Conservation (phyloP, 768 basidiomycete species). For the Tylopilus plumbeoviolaceoides region DNA sequence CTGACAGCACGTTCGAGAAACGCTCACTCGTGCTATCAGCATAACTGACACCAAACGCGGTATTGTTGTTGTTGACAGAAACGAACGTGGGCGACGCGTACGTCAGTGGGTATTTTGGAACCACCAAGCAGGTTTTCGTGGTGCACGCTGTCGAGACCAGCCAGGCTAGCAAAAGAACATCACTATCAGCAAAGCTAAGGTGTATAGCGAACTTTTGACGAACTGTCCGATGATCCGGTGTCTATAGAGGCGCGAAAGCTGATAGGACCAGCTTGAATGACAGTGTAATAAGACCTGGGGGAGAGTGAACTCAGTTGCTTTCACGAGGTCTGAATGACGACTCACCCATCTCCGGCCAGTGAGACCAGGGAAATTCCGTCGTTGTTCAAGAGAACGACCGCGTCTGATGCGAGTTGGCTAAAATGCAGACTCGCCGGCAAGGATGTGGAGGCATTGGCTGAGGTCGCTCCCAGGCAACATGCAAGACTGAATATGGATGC, state of each 20-base stretch:
- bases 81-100: constrained; percentile 66
- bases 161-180: constrained; percentile 51
- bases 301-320: constrained; percentile 3
- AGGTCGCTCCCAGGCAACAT: constrained; percentile 8
- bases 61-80: constrained; percentile 57
- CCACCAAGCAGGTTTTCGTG: constrained; percentile 46
- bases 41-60: constrained; percentile 56
- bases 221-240: constrained; percentile 52
- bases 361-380: constrained; percentile 43
- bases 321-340: constrained; percentile 33
- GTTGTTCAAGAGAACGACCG: constrained; percentile 24
- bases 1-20: background rate
- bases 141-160: constrained; percentile 60
- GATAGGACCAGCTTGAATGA: constrained; percentile 58
- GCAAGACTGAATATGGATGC: constrained; percentile 6
- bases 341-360: constrained; percentile 44
- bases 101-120: constrained; percentile 68
- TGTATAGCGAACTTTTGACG: constrained; percentile 3
- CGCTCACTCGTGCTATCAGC: constrained; percentile 65
- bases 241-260: constrained; percentile 69
- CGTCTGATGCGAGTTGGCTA: constrained; percentile 8
- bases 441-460: background rate
- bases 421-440: constrained; percentile 11
- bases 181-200: background rate
- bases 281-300: constrained; percentile 61